Evolutionary conservation across 441 rosid species (phyloP).

Genomic region (Eutrema salsugineum): DNA sequence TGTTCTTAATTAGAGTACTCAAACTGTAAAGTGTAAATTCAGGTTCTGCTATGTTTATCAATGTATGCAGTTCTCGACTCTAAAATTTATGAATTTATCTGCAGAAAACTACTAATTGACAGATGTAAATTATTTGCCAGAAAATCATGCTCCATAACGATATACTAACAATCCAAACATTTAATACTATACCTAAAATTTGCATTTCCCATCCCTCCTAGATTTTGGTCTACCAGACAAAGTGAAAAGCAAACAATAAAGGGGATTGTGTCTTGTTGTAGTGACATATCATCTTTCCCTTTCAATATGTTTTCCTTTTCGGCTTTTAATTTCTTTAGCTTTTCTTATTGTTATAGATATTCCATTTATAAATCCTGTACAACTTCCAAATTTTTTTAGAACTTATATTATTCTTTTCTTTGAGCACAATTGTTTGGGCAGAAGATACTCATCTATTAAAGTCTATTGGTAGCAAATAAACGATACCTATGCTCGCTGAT

Average conservation of each 20-base stretch:
- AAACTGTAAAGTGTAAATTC: too few species aligned
- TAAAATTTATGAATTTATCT: too few species aligned
- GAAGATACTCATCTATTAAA: background rate
- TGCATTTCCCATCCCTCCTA: slow-evolving; percentile 4
- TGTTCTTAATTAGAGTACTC: background rate
- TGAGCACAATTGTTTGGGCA: slow-evolving; percentile 10
- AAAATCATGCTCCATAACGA: background rate
- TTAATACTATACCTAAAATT: background rate
- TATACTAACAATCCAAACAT: background rate
- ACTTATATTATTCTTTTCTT: slow-evolving; percentile 18
- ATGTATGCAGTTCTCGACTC: too few species aligned
- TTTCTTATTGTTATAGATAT: background rate
- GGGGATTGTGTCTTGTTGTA: slow-evolving; percentile 27
- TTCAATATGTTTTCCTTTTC: slow-evolving; percentile 27
- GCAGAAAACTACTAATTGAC: too few species aligned
- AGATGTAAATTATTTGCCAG: too few species aligned
- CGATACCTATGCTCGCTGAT: background rate
- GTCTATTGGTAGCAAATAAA: background rate
- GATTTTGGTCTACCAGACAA: slow-evolving; percentile 22
- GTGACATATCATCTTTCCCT: slow-evolving; percentile 34
- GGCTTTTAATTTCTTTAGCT: background rate
- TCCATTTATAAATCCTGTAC: background rate
- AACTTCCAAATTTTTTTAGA: background rate
- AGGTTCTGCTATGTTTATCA: too few species aligned
- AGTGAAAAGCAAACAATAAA: slow-evolving; percentile 31